Base-by-base conservation (phyloP, 2,329 filamentous ascomycete species). In the Coniochaeta hoffmannii region DNA sequence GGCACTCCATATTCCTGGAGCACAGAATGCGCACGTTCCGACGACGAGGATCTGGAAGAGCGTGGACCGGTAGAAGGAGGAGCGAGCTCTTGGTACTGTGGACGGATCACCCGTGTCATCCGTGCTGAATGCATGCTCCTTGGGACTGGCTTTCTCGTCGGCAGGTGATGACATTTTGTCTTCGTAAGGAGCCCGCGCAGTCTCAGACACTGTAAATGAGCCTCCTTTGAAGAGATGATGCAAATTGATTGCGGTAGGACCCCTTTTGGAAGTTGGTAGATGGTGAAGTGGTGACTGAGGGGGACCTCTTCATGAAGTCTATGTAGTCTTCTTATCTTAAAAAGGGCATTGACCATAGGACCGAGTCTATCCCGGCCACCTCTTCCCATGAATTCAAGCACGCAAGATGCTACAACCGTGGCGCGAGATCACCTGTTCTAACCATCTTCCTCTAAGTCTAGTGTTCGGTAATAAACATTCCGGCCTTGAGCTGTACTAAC, bases 1-100 rank as follows among this genome's bases (percentile, higher is more conserved):
- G 15, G 73, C 73, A 57, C 65, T 68, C 73, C 73, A 76, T 58
- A 73, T 71, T 4, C 71, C 72, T 2, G 70, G 71, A 1, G 70
- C 71, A 9, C 66, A 70, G 57, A 74, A 73, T n/a, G 71, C 69
- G 35, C 68, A 70, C 8, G 67, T 63, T 24, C 71, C 68, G n/a
- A 71, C 70, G 2, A 73, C 58, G n/a, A 66, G 60, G 57, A 72
- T 71, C 59, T 74, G 71, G 53, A 73, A 72, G 50, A 70, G 62
- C 1, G 68, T 65, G 46, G 63, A 64, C 14, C 66, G 63, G 60
- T 64, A 65, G 55, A 66, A 58, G 11, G 50, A 49, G 15, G 24
- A 26, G 15, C 35, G 35, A 36, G 35, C 35, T 36, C 15, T 36
- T 36, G 35, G 35, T 36, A 17, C 15, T 36, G n/a, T 36, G 35